Percentiles rank a stretch among this genome's conserved stretches.
Conservation (phyloP, 2,329 filamentous ascomycete species). For the Chaetomiaceae sp. region DNA sequence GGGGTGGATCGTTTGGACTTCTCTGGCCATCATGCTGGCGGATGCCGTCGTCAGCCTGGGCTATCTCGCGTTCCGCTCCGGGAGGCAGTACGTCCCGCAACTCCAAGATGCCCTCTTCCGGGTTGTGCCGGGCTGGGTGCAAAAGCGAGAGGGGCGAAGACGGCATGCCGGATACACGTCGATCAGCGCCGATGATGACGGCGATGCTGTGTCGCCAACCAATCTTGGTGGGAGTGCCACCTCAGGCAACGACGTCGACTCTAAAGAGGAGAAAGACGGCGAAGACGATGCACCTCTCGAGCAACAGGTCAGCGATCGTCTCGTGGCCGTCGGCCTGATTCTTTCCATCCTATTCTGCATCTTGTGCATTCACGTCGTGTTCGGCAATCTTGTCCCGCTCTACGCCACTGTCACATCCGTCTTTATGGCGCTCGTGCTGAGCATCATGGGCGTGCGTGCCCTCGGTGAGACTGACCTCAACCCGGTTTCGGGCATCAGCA, state of each 20-base stretch:
- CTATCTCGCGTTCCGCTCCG: constrained; percentile 59
- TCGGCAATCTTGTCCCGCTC: constrained; percentile 74
- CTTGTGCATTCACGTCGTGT: constrained; percentile 72
- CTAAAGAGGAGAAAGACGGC: constrained; percentile 57
- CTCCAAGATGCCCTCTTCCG: neutral
- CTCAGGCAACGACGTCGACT: constrained; percentile 51
- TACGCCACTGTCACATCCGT: constrained; percentile 73
- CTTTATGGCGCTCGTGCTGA: constrained; percentile 71
- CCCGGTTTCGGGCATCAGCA: constrained; percentile 92
- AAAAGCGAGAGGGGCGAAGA: constrained; percentile 2
- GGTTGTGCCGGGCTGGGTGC: constrained; percentile 1
- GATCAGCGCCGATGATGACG: constrained; percentile 6
- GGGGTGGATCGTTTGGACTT: constrained; percentile 98
- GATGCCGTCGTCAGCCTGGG: constrained; percentile 85
- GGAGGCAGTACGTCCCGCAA: constrained; percentile 10
- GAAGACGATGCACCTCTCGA: constrained; percentile 71
- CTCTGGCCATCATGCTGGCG: constrained; percentile 90
- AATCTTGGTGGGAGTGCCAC: neutral
- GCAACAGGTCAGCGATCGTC: constrained; percentile 68
- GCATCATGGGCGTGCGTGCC: constrained; percentile 66
- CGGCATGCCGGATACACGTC: constrained; percentile 14
- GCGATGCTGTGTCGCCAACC: neutral
- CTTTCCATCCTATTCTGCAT: constrained; percentile 76
- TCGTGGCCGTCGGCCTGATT: constrained; percentile 68
- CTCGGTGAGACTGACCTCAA: constrained; percentile 86